Conservation (phyloP, 106 monocot genomes). For the Chionographis japonica region DNA sequence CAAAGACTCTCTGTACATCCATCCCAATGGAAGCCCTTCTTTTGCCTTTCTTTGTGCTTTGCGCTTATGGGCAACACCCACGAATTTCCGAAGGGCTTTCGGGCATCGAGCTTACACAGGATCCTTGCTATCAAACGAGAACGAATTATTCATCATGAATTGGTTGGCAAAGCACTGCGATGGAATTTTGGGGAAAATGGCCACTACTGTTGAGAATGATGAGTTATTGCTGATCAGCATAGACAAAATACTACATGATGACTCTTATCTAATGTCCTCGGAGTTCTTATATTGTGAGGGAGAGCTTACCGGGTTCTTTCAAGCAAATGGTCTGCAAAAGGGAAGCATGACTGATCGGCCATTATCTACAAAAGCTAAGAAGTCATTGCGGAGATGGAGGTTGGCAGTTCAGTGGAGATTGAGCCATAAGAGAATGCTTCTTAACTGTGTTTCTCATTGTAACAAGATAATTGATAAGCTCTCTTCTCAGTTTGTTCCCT, state of each 20-base stretch:
- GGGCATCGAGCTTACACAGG: conserved; percentile 53
- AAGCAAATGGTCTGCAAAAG: conserved; percentile 21
- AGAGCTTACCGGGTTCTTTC: conserved; percentile 37
- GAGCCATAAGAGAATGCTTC: conserved; percentile 46
- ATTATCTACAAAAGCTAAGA: conserved; percentile 30
- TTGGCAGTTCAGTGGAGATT: conserved; percentile 78
- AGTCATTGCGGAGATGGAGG: conserved; percentile 65
- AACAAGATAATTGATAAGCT: conserved; percentile 23
- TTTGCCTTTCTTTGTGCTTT: conserved; percentile 66
- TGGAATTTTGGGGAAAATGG: conserved; percentile 27
- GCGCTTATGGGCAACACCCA: conserved; percentile 66
- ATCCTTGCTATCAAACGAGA: conserved; percentile 53
- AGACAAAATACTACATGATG: conserved; percentile 23
- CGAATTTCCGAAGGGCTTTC: conserved; percentile 32
- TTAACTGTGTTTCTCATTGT: conserved; percentile 65
- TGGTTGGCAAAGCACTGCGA: conserved; percentile 54
- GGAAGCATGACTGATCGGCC: not conserved
- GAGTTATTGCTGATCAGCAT: conserved; percentile 20
- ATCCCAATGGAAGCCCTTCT: conserved; percentile 78
- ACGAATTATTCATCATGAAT: conserved; percentile 62
- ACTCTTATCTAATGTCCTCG: conserved; percentile 1
- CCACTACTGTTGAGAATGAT: conserved; percentile 45
- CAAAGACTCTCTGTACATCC: conserved; percentile 73
- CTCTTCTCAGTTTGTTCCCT: conserved; percentile 6
- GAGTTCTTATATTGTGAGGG: conserved; percentile 3